Evolutionary conservation across 306 rosid genomes (phyloP).

Genomic region (Quercus variabilis): DNA sequence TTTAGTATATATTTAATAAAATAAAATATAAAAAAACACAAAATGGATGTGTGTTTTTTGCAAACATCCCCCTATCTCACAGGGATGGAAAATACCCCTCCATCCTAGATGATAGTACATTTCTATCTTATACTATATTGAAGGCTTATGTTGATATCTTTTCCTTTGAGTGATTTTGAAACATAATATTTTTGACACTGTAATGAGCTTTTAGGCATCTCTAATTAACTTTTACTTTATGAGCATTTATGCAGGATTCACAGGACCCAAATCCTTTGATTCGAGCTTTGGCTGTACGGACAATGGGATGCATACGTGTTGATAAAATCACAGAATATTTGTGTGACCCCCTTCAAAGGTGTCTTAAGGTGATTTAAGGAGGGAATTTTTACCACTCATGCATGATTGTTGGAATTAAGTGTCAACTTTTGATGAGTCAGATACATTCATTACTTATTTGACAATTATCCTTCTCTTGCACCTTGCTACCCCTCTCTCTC

Average conservation of each 20-base stretch:
- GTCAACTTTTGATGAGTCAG: conserved; percentile 2
- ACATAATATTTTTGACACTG: not conserved
- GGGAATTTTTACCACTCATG: not conserved
- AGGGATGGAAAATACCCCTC: not conserved
- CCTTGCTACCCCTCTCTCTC: not conserved
- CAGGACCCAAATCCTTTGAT: conserved; percentile 98
- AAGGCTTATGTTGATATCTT: not conserved
- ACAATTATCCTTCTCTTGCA: not conserved
- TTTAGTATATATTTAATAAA: no score
- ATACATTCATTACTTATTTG: not conserved
- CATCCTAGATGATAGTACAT: not conserved
- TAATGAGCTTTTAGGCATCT: conserved; percentile 2
- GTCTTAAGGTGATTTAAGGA: conserved; percentile 69
- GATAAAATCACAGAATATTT: conserved; percentile 98
- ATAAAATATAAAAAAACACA: no score
- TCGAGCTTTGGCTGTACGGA: conserved; percentile 97
- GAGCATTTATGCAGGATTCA: conserved; percentile 69
- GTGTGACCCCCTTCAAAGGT: conserved; percentile 99
- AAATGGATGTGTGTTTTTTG: not conserved
- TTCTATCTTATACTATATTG: not conserved
- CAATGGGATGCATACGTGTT: conserved; percentile 99
- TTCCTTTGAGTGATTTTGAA: not conserved
- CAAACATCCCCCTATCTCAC: not conserved
- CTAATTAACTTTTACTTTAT: not conserved
- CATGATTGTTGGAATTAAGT: not conserved